Base-by-base conservation (phyloP, 73 alveolate species). In the Blepharisma japonicum region DNA sequence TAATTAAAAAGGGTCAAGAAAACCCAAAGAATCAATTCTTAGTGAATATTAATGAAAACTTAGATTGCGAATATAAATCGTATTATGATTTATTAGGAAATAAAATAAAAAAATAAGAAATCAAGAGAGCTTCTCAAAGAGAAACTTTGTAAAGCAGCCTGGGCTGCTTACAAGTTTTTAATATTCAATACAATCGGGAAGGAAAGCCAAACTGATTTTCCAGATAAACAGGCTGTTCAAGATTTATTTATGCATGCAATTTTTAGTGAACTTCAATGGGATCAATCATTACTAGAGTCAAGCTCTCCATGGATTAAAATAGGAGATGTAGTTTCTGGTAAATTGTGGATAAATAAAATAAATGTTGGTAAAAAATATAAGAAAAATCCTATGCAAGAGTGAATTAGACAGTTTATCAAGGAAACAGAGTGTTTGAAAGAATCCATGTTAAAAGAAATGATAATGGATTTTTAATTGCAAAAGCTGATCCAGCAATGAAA, bases 401-500 rank as follows among this genome's bases (percentile, higher is more conserved):
- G 72, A 38, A 56, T 56, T 8, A 7, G 72, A 56, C 46, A 6
- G 7, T 56, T 56, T 20, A 56, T 38, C 6, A 56, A 56, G 45
- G 72, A 56, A 56, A 20, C 42, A 7, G 72, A 56, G 18, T 38
- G 9, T 56, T 56, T 56, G 18, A 38, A 20, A 6, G 72, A 56
- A 6, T 56, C 18, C 45, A 56, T 56, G 72, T 7, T 56, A 14
- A 56, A 56, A 20, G 6, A 7, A 56, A 38, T 8, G 8, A 56
- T 56, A 7, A 8, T 6, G 6, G 72, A 56, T 8, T 56, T 7
- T n/a, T n/a, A 6, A 21, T 56, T 56, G 72, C 7, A 56, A 56
- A 56, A 20, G 72, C 18, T 6, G 72, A 56, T 38, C 72, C 72
- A 9, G 72, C 42, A 7, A 56, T 56, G 72, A 56, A 56, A 56